Evolutionary conservation across 2,329 filamentous ascomycete species (phyloP).

Genomic region (Microsporum ferrugineum): DNA sequence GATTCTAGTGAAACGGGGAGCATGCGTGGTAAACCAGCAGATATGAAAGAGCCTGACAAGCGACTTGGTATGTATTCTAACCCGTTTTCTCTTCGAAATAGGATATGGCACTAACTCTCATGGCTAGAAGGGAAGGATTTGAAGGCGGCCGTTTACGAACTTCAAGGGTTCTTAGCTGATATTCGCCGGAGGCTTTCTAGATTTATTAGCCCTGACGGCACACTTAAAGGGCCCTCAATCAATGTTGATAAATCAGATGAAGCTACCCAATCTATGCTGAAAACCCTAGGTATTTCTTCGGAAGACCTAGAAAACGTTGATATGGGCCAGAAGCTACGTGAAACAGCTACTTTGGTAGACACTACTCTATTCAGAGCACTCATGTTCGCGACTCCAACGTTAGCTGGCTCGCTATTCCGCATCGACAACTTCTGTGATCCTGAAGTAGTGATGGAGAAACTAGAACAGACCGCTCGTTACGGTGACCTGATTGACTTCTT

Average conservation of each 20-base stretch:
- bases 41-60: slow-evolving; percentile 22
- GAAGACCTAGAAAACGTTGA: slow-evolving; percentile 43
- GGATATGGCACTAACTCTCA: slow-evolving; percentile 7
- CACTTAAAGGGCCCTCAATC: slow-evolving; percentile 27
- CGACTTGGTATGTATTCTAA: slow-evolving; percentile 18
- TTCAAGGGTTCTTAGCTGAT: slow-evolving; percentile 80
- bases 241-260: slow-evolving; percentile 28
- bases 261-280: slow-evolving; percentile 35
- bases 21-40: slow-evolving; percentile 24
- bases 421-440: slow-evolving; percentile 97
- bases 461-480: slow-evolving; percentile 79
- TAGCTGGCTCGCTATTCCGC: slow-evolving; percentile 83
- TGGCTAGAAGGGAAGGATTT: slow-evolving; percentile 68
- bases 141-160: slow-evolving; percentile 64
- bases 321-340: slow-evolving; percentile 59
- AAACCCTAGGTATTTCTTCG: slow-evolving; percentile 37
- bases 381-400: slow-evolving; percentile 78
- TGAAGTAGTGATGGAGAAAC: slow-evolving; percentile 82
- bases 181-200: slow-evolving; percentile 57
- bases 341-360: slow-evolving; percentile 75
- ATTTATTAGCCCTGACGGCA: slow-evolving; percentile 49
- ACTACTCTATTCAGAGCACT: slow-evolving; percentile 90
- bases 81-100: not conserved
- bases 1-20: slow-evolving; percentile 32
- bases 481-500: slow-evolving; percentile 96